Base-by-base conservation (phyloP, 768 basidiomycete species). In the Baorangia bicolor region DNA sequence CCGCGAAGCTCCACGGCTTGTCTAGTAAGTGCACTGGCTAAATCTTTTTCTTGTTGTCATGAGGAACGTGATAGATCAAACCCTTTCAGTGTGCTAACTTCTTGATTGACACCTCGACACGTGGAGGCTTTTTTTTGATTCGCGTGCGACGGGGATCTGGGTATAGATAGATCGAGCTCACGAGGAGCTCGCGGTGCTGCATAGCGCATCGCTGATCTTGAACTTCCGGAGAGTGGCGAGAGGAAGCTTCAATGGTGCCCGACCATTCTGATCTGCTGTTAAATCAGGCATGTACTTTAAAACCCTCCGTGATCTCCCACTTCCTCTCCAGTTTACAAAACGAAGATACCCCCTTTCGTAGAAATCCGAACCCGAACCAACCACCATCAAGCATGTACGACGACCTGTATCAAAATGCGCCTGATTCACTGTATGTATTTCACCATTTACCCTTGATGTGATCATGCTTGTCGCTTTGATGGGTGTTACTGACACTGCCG, bases 401-500 rank as follows among this genome's bases (percentile, higher is more conserved):
- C 46, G 33, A 31, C 21, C 10, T 20, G 1, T 21, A 46, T 3
- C 50, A 53, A 16, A 35, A 35, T 8, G 16, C 6, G 6, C 20
- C n/a, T 0, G 61, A 64, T 42, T 11, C 60, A 34, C 11, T 64
- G 64, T 64, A 44, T 6, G 61, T 60, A 8, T 49, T 43, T 20
- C 20, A 23, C 14, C 18, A 5, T 25, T 38, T 21, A 12, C 25
- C 20, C 12, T 31, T 16, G 27, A 47, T 33, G 9, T 16, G 11
- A 16, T 13, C 31, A 4, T 7, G 2, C 37, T 16, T 34, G 38
- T 43, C 13, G 14, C 11, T 11, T 44, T 20, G 28, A 21, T 11
- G 8, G 8, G 23, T 33, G 14, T 34, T 6, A 30, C 56, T 63
- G 42, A 63, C 39, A 5, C 12, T 34, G 21, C 4, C 12, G 8